Percentiles rank a stretch among this genome's conserved stretches.
Evolutionary conservation across 2,329 filamentous ascomycete genomes (phyloP).

Genomic region (Huntiella decipiens): DNA sequence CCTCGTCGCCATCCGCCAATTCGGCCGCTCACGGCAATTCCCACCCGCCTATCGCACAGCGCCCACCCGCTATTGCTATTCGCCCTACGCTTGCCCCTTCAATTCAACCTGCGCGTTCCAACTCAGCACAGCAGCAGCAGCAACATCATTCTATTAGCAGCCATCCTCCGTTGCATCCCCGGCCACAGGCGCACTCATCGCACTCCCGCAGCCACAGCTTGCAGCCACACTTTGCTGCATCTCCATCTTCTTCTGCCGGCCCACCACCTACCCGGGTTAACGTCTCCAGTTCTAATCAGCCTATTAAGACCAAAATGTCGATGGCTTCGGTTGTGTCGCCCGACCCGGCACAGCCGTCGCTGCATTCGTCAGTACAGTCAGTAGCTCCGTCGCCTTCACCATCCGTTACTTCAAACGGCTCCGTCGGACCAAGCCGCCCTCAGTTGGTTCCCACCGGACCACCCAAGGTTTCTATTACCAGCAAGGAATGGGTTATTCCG

Average conservation of each 20-base stretch:
- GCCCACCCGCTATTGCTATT: conserved; percentile 9
- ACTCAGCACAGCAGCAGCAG: background rate
- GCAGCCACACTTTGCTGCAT: conserved; percentile 14
- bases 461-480: conserved; percentile 45
- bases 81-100: conserved; percentile 8
- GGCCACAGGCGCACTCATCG: background rate
- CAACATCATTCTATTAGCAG: background rate
- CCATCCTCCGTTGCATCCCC: background rate
- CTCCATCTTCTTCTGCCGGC: conserved; percentile 10
- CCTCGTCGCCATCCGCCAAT: conserved; percentile 1
- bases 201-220: conserved; percentile 13
- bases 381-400: background rate
- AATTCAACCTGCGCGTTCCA: conserved; percentile 1
- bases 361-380: conserved; percentile 3
- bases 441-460: conserved; percentile 17
- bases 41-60: conserved; percentile 3
- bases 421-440: background rate
- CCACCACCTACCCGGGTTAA: conserved; percentile 19
- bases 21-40: background rate
- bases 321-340: conserved; percentile 30
- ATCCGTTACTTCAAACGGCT: background rate
- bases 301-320: conserved; percentile 20
- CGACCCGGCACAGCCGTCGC: conserved; percentile 15
- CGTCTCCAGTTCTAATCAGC: conserved; percentile 10
- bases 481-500: conserved; percentile 71